Evolutionary conservation across 768 basidiomycete species (phyloP), one percentile per base, ranked within the genome.

Genomic region (Leccinum imitatum): DNA sequence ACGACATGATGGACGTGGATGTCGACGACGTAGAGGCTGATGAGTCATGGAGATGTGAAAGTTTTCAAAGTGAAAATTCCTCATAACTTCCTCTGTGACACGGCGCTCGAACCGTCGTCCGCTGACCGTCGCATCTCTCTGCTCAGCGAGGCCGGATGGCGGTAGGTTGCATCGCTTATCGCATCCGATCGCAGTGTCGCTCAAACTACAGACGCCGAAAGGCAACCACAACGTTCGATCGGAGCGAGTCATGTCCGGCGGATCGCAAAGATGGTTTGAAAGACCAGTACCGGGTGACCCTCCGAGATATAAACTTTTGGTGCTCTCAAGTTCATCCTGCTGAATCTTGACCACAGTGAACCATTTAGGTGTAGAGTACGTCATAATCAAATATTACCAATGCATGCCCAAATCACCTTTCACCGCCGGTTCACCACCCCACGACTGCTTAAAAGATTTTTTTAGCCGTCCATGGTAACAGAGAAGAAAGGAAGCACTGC

Each of bases 191-290:
- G 4, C 69, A 74, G 86, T 0, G 2, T 89, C 87, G 9, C 85
- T 99, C 73, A 98, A 98, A 77, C 87, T 98, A 8, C 94, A 94
- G 76, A 98, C 97, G 1, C 90, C 89, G 6, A 89, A 89, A 65
- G 96, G 97, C 15, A 8, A 98, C 70, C 6, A 37, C 21, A 15
- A 14, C 68, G 84, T 98, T 19, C 87, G 94, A 21, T 87, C 86
- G 0, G 95, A 98, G 72, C 84, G 89, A 62, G 83, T 94, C 60
- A 88, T 91, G 63, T 68, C 80, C 25, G 75, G 76, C 35, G 75
- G 89, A 90, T 50, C 82, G 83, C 61, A 39, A 95, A 92, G 97
- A 98, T 69, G 95, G 98, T 67, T 80, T 95, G 56, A 97, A 98
- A 70, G 83, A 90, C 56, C 89, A 93, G 33, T 93, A 97, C 69